A percentile compares a stretch with the other conserved stretches of the same genome.
Evolutionary conservation across 176 grass and related monocot genomes (phyloP).

Genomic region (Eragrostis curvula): DNA sequence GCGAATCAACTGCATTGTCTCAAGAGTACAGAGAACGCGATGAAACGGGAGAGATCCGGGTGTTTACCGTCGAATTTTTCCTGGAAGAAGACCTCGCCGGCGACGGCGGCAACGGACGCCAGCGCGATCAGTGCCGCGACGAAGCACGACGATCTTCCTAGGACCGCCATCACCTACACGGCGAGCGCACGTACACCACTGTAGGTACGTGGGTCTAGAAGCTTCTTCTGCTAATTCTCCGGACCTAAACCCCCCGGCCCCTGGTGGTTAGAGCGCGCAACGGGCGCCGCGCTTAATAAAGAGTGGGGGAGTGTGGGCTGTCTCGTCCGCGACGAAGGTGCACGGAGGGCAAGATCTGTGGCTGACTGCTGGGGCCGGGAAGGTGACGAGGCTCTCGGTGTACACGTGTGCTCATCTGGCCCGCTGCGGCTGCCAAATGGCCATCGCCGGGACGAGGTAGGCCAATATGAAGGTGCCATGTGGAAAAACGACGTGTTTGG

Average conservation of each 20-base stretch:
- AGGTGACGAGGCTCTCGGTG: background rate
- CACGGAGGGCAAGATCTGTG: background rate
- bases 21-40: too few relatives aligned
- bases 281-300: constrained; percentile 33
- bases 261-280: constrained; percentile 25
- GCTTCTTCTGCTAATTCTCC: background rate
- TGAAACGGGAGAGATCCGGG: too few relatives aligned
- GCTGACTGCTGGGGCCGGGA: background rate
- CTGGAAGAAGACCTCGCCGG: constrained; percentile 77
- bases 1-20: too few relatives aligned
- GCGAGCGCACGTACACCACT: background rate
- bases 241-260: background rate
- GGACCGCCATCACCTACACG: constrained; percentile 46
- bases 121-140: constrained; percentile 46
- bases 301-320: background rate
- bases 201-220: constrained; percentile 23
- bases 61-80: constrained; percentile 53
- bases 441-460: background rate
- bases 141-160: constrained; percentile 1
- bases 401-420: constrained; percentile 5
- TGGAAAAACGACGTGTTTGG: constrained; percentile 54
- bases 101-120: constrained; percentile 36
- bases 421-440: background rate
- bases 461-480: constrained; percentile 22
- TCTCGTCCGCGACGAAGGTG: background rate